These are phyloP conservation scores for Rhynchospora breviuscula DNA, from an alignment of 176 grass and related monocot species.

Conservation along the genomic window DNA sequence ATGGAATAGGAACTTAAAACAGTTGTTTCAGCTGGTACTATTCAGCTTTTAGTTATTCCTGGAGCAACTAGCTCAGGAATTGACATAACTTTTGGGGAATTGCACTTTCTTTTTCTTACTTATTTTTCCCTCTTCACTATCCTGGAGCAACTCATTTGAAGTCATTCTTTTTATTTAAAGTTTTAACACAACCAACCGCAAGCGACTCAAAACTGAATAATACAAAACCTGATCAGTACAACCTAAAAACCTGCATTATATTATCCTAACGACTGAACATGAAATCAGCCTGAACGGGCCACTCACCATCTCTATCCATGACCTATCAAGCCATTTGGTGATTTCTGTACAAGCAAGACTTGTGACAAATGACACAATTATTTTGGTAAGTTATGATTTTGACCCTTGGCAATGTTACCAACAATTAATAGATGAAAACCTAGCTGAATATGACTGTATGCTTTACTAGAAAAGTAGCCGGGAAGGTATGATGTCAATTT, in stretches of 20 bases:
- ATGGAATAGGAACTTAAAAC: conserved; percentile 14
- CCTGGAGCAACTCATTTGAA: neutral
- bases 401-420: neutral
- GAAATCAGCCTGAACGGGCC: neutral
- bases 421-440: neutral
- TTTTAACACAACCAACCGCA: neutral
- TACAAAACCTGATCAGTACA: neutral
- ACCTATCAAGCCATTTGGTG: neutral
- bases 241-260: neutral
- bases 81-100: neutral
- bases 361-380: neutral
- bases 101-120: neutral
- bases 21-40: conserved; percentile 13
- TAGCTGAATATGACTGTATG: neutral
- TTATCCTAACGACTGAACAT: neutral
- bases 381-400: neutral
- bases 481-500: conserved; percentile 14
- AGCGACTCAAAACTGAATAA: neutral
- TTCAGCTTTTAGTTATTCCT: conserved; percentile 21
- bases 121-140: neutral
- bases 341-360: neutral
- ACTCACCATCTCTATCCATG: neutral
- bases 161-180: neutral
- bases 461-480: neutral
- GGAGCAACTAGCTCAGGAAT: neutral